Conservation (phyloP, 2,329 filamentous ascomycete species). For the Cladosporium cucumerinum region DNA sequence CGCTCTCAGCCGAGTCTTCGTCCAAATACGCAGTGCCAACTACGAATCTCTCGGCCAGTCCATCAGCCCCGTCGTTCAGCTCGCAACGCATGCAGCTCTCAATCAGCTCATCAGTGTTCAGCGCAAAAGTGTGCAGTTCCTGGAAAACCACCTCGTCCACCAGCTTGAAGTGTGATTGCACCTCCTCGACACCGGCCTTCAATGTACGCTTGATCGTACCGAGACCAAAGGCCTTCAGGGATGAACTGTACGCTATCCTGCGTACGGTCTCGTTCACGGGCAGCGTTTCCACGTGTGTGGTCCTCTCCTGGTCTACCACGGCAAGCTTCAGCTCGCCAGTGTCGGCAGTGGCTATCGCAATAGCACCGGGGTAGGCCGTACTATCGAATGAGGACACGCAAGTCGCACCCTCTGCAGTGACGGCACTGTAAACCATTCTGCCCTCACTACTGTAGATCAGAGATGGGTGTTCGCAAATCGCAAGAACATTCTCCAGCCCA, state of each 20-base stretch:
- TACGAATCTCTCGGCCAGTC: constrained; percentile 73
- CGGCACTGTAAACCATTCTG: constrained; percentile 85
- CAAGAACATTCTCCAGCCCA: constrained; percentile 76
- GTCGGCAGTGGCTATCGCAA: constrained; percentile 68
- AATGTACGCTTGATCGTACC: constrained; percentile 79
- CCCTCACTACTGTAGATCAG: constrained; percentile 88
- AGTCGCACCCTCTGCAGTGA: constrained; percentile 81
- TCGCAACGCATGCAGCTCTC: constrained; percentile 79
- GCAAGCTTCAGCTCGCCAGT: constrained; percentile 73
- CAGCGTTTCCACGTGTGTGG: constrained; percentile 82
- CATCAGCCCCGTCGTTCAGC: constrained; percentile 58
- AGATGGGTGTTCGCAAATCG: constrained; percentile 89
- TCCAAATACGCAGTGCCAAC: constrained; percentile 82
- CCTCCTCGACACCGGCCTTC: constrained; percentile 65
- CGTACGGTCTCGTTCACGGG: constrained; percentile 78
- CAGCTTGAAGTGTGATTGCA: constrained; percentile 78
- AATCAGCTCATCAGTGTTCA: constrained; percentile 70
- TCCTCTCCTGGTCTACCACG: constrained; percentile 75
- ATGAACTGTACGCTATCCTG: constrained; percentile 78
- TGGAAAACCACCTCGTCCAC: constrained; percentile 89
- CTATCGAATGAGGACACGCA: constrained; percentile 80
- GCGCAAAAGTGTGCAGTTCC: constrained; percentile 65
- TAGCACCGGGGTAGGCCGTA: constrained; percentile 73
- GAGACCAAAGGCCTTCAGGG: constrained; percentile 76
- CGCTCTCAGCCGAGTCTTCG: constrained; percentile 51